Evolutionary conservation across 169 alveolate genomes (phyloP).

Genomic region (Amoebophrya sp.): DNA sequence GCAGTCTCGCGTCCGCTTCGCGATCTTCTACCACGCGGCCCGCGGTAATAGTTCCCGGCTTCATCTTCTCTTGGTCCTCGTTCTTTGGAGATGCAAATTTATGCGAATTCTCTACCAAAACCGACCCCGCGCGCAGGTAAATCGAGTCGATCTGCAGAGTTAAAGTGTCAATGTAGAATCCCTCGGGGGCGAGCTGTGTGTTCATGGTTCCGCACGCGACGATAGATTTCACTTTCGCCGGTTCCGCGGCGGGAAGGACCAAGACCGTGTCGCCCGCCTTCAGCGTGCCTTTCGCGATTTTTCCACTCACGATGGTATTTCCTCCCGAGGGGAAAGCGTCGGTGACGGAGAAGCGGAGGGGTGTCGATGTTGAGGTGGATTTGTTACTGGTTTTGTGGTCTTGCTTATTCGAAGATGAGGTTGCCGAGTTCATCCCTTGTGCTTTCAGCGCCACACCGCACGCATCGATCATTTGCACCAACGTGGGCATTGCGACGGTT

Average conservation of each 20-base stretch:
- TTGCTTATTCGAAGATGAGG: not conserved
- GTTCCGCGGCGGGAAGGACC: conserved; percentile 14
- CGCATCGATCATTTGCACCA: conserved; percentile 37
- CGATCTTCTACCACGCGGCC: too few species aligned
- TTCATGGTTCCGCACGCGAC: not conserved
- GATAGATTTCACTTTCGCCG: not conserved
- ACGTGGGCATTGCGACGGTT: too few species aligned
- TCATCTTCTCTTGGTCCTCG: too few species aligned
- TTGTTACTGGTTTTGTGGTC: not conserved
- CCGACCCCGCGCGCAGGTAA: not conserved
- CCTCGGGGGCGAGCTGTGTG: not conserved
- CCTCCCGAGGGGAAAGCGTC: conserved; percentile 25
- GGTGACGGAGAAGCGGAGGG: conserved; percentile 16
- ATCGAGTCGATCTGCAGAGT: not conserved
- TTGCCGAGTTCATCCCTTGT: not conserved
- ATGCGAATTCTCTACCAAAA: too few species aligned
- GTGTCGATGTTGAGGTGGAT: too few species aligned
- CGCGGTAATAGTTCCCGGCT: too few species aligned
- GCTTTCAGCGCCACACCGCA: not conserved
- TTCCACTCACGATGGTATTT: not conserved
- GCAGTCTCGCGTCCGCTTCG: too few species aligned
- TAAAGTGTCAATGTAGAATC: not conserved
- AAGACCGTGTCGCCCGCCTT: conserved; percentile 34
- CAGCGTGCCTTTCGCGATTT: conserved; percentile 23
- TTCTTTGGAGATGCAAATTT: too few species aligned